phyloP scores from a whole-genome alignment of 2,329 filamentous ascomycete species.

The Cordyceps cateniannulata region DNA sequence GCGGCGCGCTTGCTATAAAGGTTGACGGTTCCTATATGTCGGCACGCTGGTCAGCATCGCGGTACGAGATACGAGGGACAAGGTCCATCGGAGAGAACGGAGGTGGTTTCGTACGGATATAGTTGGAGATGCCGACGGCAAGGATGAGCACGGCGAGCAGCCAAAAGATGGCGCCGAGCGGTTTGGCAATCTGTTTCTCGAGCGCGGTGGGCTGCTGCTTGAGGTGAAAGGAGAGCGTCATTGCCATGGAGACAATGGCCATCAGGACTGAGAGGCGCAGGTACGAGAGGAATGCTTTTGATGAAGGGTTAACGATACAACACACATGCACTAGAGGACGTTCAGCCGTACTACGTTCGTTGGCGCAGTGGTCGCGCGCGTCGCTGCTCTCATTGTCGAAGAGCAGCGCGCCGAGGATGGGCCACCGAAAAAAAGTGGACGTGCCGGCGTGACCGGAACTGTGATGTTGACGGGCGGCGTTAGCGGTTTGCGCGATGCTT shows the following conservation, averaged over 20 bases:
- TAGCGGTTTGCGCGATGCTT: neutral
- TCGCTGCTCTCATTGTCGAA: slow-evolving; percentile 71
- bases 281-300: slow-evolving; percentile 74
- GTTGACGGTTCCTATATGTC: slow-evolving; percentile 54
- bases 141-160: slow-evolving; percentile 70
- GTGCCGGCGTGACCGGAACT: slow-evolving; percentile 22
- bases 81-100: too few relatives aligned
- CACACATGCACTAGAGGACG: too few relatives aligned
- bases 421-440: slow-evolving; percentile 51
- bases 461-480: neutral
- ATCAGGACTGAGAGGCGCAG: slow-evolving; percentile 86
- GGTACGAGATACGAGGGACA: neutral
- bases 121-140: slow-evolving; percentile 73
- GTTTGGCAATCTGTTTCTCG: slow-evolving; percentile 72
- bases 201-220: slow-evolving; percentile 62
- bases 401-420: slow-evolving; percentile 59
- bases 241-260: slow-evolving; percentile 81
- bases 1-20: slow-evolving; percentile 74
- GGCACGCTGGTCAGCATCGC: neutral
- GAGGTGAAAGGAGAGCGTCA: slow-evolving; percentile 89
- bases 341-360: slow-evolving; percentile 65
- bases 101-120: slow-evolving; percentile 54
- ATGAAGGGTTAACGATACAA: neutral
- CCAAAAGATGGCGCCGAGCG: slow-evolving; percentile 88
- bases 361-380: slow-evolving; percentile 71